Percentiles rank a stretch among this genome's conserved stretches.
Evolutionary conservation across 495 filamentous ascomycete genomes (phyloP).

Genomic region (Penicillium paradoxum): DNA sequence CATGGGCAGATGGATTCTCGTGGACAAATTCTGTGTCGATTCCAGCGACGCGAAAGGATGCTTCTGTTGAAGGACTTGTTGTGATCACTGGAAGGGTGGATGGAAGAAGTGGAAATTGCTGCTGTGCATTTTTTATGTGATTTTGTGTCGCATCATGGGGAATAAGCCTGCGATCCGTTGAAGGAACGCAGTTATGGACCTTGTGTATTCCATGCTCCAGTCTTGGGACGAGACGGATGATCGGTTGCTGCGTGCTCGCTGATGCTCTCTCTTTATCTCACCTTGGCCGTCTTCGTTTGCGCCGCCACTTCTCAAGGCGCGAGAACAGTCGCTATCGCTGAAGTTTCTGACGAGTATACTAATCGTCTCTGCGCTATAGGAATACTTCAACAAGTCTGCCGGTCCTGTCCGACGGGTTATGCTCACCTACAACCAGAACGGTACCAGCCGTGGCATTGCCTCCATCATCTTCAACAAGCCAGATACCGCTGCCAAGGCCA

Average conservation of each 20-base stretch:
- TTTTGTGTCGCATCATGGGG: background rate
- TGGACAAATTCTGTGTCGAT: conserved; percentile 4
- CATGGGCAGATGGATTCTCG: conserved; percentile 9
- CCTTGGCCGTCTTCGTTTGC: conserved; percentile 23
- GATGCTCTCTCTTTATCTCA: conserved; percentile 50
- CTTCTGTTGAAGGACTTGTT: conserved; percentile 9
- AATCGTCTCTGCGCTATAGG: conserved; percentile 59
- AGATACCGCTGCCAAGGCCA: conserved; percentile 75
- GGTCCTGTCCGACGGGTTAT: conserved; percentile 84
- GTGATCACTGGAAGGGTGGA: conserved; percentile 7
- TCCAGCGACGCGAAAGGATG: conserved; percentile 1
- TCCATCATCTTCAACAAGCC: conserved; percentile 72
- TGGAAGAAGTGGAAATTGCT: background rate
- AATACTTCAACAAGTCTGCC: conserved; percentile 86
- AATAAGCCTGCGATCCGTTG: background rate
- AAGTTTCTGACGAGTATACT: conserved; percentile 35
- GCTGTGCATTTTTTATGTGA: conserved; percentile 8
- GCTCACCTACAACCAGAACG: conserved; percentile 88
- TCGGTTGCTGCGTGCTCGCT: conserved; percentile 62
- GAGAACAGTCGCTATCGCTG: conserved; percentile 17
- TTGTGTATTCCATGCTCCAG: background rate
- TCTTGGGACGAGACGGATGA: conserved; percentile 1
- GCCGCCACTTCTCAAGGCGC: conserved; percentile 24
- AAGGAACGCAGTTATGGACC: background rate
- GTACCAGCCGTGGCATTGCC: conserved; percentile 83